These are phyloP conservation scores for Phaeotremella fagi DNA, from an alignment of 768 basidiomycete genomes.

Conservation along the genomic window DNA sequence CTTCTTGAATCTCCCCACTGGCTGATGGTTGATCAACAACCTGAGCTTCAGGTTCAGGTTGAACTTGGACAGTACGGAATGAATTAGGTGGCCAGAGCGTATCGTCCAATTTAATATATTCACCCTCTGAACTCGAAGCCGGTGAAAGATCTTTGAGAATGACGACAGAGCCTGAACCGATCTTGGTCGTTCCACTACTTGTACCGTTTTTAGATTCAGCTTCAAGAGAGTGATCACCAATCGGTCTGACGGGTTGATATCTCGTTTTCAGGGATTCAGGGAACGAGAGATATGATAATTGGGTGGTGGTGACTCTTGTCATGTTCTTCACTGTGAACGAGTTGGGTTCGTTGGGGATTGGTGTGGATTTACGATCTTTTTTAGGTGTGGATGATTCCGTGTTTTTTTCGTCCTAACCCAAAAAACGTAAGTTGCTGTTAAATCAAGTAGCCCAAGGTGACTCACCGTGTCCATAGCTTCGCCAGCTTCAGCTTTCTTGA, in stretches of 20 bases:
- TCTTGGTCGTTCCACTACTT: too few species aligned
- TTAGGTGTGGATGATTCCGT: slow-evolving; percentile 55
- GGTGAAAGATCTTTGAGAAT: slow-evolving; percentile 70
- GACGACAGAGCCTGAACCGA: slow-evolving; percentile 59
- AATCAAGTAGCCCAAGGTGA: slow-evolving; percentile 9
- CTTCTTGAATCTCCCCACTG: slow-evolving; percentile 56
- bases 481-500: slow-evolving; percentile 68
- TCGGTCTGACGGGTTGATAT: slow-evolving; percentile 82
- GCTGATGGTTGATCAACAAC: slow-evolving; percentile 18
- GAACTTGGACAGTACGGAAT: background rate
- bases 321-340: slow-evolving; percentile 78
- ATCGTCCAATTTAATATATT: slow-evolving; percentile 62
- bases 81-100: slow-evolving; percentile 23
- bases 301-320: slow-evolving; percentile 84
- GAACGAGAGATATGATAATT: slow-evolving; percentile 80
- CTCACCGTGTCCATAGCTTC: slow-evolving; percentile 78
- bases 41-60: slow-evolving; percentile 28
- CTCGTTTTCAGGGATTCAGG: slow-evolving; percentile 66
- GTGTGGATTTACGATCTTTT: slow-evolving; percentile 58
- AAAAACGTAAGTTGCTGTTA: background rate
- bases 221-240: slow-evolving; percentile 51
- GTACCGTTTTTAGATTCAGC: too few species aligned
- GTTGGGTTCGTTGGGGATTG: slow-evolving; percentile 62
- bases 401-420: slow-evolving; percentile 55
- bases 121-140: slow-evolving; percentile 57